Evolutionary conservation across 768 basidiomycete genomes (phyloP).

Genomic region (Suillus variegatus): DNA sequence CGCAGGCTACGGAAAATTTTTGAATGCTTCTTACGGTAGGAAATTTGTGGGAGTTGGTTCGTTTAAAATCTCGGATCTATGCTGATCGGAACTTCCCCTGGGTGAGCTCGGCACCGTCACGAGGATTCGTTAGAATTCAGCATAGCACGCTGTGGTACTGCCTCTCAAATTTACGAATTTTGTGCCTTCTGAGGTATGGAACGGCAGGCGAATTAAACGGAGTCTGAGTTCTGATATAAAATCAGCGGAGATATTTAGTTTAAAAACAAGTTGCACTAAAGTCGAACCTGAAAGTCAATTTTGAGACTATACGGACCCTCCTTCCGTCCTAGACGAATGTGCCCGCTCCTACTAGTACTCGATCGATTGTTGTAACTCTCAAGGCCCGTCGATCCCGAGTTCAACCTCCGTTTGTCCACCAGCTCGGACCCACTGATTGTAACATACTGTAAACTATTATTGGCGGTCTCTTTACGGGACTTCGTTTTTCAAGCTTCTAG

Average conservation of each 20-base stretch:
- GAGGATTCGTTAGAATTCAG: not conserved
- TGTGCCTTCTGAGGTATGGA: conserved; percentile 1
- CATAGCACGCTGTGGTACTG: not conserved
- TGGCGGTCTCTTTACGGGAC: conserved; percentile 20
- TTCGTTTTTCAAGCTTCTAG: conserved; percentile 19
- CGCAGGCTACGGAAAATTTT: conserved; percentile 5
- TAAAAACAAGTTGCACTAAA: conserved; percentile 20
- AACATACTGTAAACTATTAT: conserved; percentile 22
- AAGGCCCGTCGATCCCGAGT: conserved; percentile 16
- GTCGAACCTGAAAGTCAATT: conserved; percentile 17
- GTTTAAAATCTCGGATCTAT: conserved; percentile 31
- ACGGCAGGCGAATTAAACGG: conserved; percentile 5
- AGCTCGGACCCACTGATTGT: conserved; percentile 13
- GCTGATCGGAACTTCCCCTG: conserved; percentile 24
- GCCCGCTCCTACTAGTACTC: conserved; percentile 9
- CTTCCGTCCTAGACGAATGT: not conserved
- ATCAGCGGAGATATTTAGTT: conserved; percentile 30
- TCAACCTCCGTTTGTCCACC: conserved; percentile 20
- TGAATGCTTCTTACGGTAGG: conserved; percentile 1
- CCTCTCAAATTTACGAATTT: conserved; percentile 3
- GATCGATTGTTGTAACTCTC: conserved; percentile 17
- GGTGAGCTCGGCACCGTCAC: conserved; percentile 26
- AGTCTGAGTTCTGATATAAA: conserved; percentile 11
- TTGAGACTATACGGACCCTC: conserved; percentile 3
- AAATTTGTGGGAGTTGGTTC: not conserved